A percentile compares a stretch with the other conserved stretches of the same genome.
phyloP scores from a whole-genome alignment of 176 grass and related monocot species.

The Juncus effusus region DNA sequence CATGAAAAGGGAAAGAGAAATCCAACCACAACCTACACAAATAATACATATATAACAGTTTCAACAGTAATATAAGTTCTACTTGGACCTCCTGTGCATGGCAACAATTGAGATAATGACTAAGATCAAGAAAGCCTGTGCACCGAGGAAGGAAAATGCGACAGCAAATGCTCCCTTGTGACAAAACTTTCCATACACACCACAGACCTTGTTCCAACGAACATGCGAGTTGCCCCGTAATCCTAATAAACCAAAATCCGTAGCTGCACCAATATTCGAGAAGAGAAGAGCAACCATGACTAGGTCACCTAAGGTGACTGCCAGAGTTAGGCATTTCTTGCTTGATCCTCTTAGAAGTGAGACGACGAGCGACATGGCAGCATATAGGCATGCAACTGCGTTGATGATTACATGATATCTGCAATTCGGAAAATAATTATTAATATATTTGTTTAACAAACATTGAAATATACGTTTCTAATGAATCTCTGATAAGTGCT shows the following conservation, averaged over 20 bases:
- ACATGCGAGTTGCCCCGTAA: slow-evolving; percentile 48
- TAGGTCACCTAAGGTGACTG: slow-evolving; percentile 36
- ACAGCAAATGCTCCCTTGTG: slow-evolving; percentile 44
- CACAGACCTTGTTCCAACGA: slow-evolving; percentile 55
- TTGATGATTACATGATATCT: slow-evolving; percentile 30
- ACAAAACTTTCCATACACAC: slow-evolving; percentile 51
- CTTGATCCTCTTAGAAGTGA: background rate
- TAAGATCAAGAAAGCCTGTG: slow-evolving; percentile 45
- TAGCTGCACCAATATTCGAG: slow-evolving; percentile 40
- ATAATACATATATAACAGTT: background rate
- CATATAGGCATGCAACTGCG: background rate
- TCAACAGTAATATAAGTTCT: slow-evolving; percentile 21
- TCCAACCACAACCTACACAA: background rate
- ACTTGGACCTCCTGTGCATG: slow-evolving; percentile 55
- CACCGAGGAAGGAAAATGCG: slow-evolving; percentile 37
- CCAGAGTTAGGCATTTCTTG: slow-evolving; percentile 18
- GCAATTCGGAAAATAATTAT: slow-evolving; percentile 5
- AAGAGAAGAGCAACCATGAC: slow-evolving; percentile 46
- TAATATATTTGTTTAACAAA: background rate
- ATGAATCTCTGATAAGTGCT: no score
- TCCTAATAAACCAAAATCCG: slow-evolving; percentile 41
- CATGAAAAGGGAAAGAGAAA: background rate
- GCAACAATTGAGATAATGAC: slow-evolving; percentile 53
- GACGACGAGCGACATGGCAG: slow-evolving; percentile 18
- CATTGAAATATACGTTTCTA: no score